Evolutionary conservation across 2,329 filamentous ascomycete genomes (phyloP), one percentile per base, ranked within the genome.

Genomic region (Fusarium mexicanum): DNA sequence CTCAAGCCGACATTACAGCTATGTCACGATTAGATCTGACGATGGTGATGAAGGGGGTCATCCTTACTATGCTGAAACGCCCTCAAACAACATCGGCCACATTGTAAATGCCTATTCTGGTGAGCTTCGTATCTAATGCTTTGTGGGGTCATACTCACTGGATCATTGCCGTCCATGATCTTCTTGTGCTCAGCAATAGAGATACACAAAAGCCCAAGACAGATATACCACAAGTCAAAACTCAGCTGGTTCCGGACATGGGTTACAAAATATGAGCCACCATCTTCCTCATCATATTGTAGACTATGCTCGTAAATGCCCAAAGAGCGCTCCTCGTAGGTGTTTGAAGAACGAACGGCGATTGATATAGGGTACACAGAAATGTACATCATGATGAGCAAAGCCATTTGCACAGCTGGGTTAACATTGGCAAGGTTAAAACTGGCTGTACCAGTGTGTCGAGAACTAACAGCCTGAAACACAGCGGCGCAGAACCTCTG

Each of bases 331-430:
- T 91, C 90, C 80, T 91, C 89, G 78, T 91, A 91, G 9, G 89
- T 87, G 70, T 90, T 91, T 38, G 86, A 87, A 61, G 88, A 86
- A 48, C 90, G 86, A 80, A 91, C 90, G 24, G 85, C 89, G 60
- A 91, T 90, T 20, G 88, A 89, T 38, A 91, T 87, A 0, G 90
- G 90, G 67, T 89, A 90, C 8, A 88, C 86, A 10, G 87, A 87
- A 53, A 91, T 90, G 79, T 91, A 91, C 90, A 92, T 91, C 90
- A 91, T 91, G 50, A 90, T 85, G 0, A 91, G 82, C 65, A 90
- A 87, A 40, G 89, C 85, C 41, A 91, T 85, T 66, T 90, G 89
- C 1, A 90, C 85, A 6, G 84, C 86, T 10, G 89, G 87, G 43
- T 86, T 88, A 5, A 90, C 82, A 2, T 78, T 79, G 8, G 86